Base-by-base conservation (phyloP, 2,329 filamentous ascomycete genomes). In the Penicillium freii region DNA sequence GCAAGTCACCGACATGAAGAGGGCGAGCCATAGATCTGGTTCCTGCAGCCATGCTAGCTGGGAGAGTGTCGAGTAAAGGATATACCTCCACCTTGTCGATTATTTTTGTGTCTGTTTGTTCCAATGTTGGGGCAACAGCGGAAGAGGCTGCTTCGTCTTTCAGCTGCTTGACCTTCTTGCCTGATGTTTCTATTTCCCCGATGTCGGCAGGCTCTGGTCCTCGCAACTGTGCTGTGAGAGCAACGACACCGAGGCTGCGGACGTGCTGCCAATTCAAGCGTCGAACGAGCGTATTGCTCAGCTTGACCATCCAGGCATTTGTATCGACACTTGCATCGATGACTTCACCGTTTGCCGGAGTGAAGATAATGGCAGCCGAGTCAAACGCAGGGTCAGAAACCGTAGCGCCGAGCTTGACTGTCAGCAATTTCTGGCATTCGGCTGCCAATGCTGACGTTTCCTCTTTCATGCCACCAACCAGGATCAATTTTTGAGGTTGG, bases 281-380 rank as follows among this genome's bases (percentile, higher is more conserved):
- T 75, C 91, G 91, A 58, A 96, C 89, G 21, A 99, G 84, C 44
- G 84, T 80, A 65, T 93, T 90, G 48, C 91, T 92, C 19, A 99
- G 82, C 74, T 92, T 96, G 59, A 99, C 90, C 25, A 90, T 88
- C 94, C 95, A 99, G 4, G 94, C 92, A 71, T 97, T 97, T 5
- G 93, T 97, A 72, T 99, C 94, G 42, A 97, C 93, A 69, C 92
- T 97, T 13, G 93, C 94, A 73, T 99, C 88, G 42, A 99, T 82
- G 15, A 82, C 79, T 34, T 83, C 80, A 25, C 92, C 92, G n/a
- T 90, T 80, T 10, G 78, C 75, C 1, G 94, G 94, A 0, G 91
- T 92, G 71, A 93, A 93, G 5, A 99, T 90, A 62, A 92, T 87
- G 11, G 65, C 64, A 36, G 86, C 82, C 75, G 76, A 43, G 72